A percentile compares a stretch with the other conserved stretches of the same genome.
phyloP scores from a whole-genome alignment of 495 filamentous ascomycete species.

The Astrothelium subdiscretum region DNA sequence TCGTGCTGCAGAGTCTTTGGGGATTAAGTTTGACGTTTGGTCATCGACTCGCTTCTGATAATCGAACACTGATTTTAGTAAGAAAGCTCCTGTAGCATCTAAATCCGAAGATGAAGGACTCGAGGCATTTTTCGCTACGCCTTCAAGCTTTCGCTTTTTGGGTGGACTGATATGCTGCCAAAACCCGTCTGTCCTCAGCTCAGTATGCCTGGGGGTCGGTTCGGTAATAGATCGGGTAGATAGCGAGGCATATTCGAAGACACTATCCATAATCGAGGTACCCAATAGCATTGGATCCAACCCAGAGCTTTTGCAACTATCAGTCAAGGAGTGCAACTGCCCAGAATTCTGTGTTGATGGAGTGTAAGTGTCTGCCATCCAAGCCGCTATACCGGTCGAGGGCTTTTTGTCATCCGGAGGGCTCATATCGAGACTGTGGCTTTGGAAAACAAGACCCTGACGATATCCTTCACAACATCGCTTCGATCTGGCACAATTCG shows the following conservation, averaged over 20 bases:
- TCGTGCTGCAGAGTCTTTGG: neutral
- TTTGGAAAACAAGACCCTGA: neutral
- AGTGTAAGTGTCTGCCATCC: neutral
- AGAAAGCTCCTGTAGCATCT: neutral
- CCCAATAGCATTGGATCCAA: neutral
- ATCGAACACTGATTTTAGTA: neutral
- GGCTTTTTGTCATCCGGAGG: neutral
- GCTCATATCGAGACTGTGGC: neutral
- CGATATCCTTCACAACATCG: slow-evolving; percentile 24
- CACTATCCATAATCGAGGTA: neutral
- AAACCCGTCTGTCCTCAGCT: neutral
- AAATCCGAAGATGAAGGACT: neutral
- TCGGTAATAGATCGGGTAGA: neutral
- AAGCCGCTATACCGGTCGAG: neutral
- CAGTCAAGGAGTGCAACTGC: neutral
- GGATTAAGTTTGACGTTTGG: neutral
- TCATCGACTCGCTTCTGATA: neutral
- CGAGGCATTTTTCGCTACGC: neutral
- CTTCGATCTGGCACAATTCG: slow-evolving; percentile 78
- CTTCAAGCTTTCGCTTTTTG: neutral
- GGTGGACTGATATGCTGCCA: neutral
- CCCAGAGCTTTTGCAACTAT: neutral
- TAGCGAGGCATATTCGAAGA: neutral
- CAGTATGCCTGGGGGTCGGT: neutral
- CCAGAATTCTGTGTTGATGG: neutral